Evolutionary conservation across 2,329 filamentous ascomycete genomes (phyloP), one percentile per base, ranked within the genome.

Genomic region (Cercospora sojina): DNA sequence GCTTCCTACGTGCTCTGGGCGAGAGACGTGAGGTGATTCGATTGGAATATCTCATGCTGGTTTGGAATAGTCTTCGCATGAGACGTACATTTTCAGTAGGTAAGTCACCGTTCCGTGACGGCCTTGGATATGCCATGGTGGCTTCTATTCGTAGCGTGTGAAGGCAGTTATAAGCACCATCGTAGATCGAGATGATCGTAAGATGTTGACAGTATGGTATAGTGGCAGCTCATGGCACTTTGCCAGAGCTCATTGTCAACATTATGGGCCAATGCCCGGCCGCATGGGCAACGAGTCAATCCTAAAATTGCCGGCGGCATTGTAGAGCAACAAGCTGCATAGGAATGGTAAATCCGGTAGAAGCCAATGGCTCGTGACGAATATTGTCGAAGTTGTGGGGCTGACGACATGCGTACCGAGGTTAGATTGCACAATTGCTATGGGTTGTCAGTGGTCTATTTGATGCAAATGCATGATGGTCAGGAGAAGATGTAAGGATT

Each of bases 291-390:
- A 2, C 51, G 51, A 31, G 29, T 57, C 31, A 31, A 23, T n/a
- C 31, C 27, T 32, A 35, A n/a, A 23, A 32, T 57, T 57, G 53
- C 53, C 53, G 53, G 29, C 53, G 53, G 53, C 53, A 57, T 23
- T 27, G 53, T 57, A 31, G 53, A 35, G 27, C 53, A 23, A 57
- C 18, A 27, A 32, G 53, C 53, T 35, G n/a, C 53, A 57, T 35
- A 57, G 53, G 31, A 35, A 57, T 57, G 29, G 53, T 57, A 57
- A 57, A 57, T 23, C 29, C 53, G 53, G 53, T 35, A 57, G 53
- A 57, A n/a, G 27, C 16, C 12, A 35, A 27, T 57, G 53, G 27
- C 31, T 27, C 53, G n/a, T 51, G 47, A 51, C 47, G 47, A 2
- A 51, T 51, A 51, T 7, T 51, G 47, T 51, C 47, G 20, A 3